Conservation (phyloP, 140 eudicot genomes). For the Stevia rebaudiana region DNA sequence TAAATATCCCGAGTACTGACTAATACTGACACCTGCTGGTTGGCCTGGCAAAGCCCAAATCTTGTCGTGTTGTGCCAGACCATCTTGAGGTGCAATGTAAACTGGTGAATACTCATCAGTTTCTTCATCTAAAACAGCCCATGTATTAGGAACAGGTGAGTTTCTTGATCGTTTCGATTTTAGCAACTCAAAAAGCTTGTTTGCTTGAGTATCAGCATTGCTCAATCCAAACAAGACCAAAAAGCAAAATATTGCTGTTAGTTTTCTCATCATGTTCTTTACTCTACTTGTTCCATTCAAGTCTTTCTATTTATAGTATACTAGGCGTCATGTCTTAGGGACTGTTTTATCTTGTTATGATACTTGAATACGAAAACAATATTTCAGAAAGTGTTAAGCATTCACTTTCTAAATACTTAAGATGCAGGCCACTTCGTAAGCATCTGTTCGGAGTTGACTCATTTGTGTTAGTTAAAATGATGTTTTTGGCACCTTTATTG, state of each 20-base stretch:
- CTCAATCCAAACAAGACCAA: conserved; percentile 20
- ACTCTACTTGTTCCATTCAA: neutral
- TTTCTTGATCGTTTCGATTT: conserved; percentile 5
- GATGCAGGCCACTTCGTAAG: no score
- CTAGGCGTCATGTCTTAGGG: neutral
- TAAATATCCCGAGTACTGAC: conserved; percentile 31
- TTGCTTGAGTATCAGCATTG: conserved; percentile 26
- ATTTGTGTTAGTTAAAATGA: no score
- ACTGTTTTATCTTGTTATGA: neutral
- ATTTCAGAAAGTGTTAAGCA: no score
- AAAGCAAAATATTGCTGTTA: conserved; percentile 11
- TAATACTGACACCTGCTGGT: conserved; percentile 20
- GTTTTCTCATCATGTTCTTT: conserved; percentile 19
- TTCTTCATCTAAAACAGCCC: neutral
- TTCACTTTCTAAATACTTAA: no score
- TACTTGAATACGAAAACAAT: no score
- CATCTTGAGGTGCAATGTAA: conserved; percentile 26
- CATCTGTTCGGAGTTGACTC: no score
- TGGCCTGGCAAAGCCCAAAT: conserved; percentile 27
- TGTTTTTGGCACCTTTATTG: no score
- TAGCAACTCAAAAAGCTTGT: conserved; percentile 18
- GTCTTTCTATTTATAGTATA: conserved; percentile 2
- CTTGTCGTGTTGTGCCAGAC: conserved; percentile 25
- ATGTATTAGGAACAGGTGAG: neutral
- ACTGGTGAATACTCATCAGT: conserved; percentile 21